Conservation (phyloP, 2,329 filamentous ascomycete genomes). For the Stylonectria norvegica region DNA sequence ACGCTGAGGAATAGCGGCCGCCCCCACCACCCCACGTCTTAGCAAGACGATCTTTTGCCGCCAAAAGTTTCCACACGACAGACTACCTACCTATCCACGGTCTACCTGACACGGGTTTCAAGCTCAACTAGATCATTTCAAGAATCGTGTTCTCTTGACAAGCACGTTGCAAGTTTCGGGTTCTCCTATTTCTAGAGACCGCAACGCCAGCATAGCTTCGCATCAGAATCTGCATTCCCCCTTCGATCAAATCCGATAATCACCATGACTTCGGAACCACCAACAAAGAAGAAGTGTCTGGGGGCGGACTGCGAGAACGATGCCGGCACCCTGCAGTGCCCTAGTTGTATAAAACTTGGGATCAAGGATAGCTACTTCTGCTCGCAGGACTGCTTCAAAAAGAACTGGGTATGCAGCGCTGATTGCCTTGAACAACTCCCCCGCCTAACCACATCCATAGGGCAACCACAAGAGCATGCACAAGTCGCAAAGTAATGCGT, state of each 20-base stretch:
- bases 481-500: constrained; percentile 73
- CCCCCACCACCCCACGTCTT: constrained; percentile 9
- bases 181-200: neutral
- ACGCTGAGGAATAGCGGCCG: too few species aligned
- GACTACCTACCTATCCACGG: too few species aligned
- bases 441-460: constrained; percentile 45
- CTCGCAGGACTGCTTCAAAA: constrained; percentile 98
- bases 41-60: constrained; percentile 17
- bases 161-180: neutral
- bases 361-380: constrained; percentile 93
- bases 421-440: too few species aligned
- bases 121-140: too few species aligned
- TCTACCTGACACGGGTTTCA: too few species aligned
- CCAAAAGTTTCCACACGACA: constrained; percentile 21
- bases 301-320: constrained; percentile 84
- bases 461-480: constrained; percentile 67
- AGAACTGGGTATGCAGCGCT: constrained; percentile 76
- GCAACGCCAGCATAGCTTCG: neutral
- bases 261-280: constrained; percentile 48
- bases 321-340: constrained; percentile 83
- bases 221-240: neutral
- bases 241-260: neutral
- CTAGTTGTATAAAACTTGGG: constrained; percentile 86
- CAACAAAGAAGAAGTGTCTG: constrained; percentile 66
- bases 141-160: too few species aligned